Base-by-base conservation (phyloP, 805 yeast genomes). In the Lachancea kluyveri region DNA sequence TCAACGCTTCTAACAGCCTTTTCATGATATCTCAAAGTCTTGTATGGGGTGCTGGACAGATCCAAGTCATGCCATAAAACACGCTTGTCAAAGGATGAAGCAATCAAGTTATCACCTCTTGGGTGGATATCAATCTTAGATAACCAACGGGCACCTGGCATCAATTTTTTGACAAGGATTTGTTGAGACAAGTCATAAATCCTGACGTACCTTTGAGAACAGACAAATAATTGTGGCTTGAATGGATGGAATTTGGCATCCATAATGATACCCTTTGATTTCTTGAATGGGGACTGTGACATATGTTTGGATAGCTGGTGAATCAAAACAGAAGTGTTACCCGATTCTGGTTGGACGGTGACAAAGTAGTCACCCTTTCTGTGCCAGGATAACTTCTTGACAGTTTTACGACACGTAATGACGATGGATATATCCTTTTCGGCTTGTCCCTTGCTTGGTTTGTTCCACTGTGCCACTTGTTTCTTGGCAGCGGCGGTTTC, bases 21-120 rank as follows among this genome's bases (percentile, higher is more conserved):
- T 34, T 83, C 87, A 57, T 92, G 98, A 62, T 88, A 92, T 57
- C 98, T 73, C 51, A 92, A 68, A 0, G 95, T 90, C 68, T 94
- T 92, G 67, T 87, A 92, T 18, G 98, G 98, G 29, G 94, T 85
- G 35, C 72, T 67, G 26, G 83, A 69, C 41, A 94, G 69, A 59
- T 92, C 98, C 52, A 90, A 65, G 68, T 92, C 98, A 53, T 90
- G 97, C 98, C 98, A 92, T 44, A 88, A 70, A 4, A 92, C 94
- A 46, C 96, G 74, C 68, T 88, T 87, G 60, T 92, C 98, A 58
- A 74, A 92, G 2, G 96, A 86, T 6, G 90, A 83, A 9, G 95
- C 95, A 41, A 92, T 62, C 32, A 92, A 76, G 52, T 92, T 88
- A 58, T 92, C 97, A 35, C 98, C 98, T 43, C 94, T 71, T 37